A percentile compares a stretch with the other conserved stretches of the same genome.
These are phyloP conservation scores for Agaricus subrufescens DNA, from an alignment of 768 basidiomycete genomes.

Conservation along the genomic window DNA sequence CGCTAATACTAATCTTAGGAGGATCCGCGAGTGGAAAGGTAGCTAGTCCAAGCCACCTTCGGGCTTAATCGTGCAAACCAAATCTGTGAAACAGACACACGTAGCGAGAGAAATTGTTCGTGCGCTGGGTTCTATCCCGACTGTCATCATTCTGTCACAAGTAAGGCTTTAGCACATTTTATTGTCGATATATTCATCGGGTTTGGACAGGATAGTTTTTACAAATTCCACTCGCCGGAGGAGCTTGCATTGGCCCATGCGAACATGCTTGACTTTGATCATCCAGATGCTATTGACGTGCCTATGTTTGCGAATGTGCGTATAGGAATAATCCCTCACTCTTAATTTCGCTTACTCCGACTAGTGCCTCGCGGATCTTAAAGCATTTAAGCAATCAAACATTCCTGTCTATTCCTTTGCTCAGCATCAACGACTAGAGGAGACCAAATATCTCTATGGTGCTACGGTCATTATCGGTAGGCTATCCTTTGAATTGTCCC, in stretches of 20 bases:
- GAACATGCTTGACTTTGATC: constrained; percentile 82
- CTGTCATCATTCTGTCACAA: constrained; percentile 89
- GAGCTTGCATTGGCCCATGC: constrained; percentile 81
- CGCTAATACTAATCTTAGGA: constrained; percentile 34
- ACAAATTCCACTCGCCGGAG: constrained; percentile 74
- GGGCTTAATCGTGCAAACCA: not conserved
- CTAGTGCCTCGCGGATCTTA: constrained; percentile 84
- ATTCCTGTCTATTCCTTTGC: constrained; percentile 95
- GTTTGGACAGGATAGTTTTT: constrained; percentile 80
- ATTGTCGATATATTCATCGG: not conserved
- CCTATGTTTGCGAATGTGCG: constrained; percentile 74
- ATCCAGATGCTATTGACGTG: constrained; percentile 92
- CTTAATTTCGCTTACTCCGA: not conserved
- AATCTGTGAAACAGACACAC: constrained; percentile 53
- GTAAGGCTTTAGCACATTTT: constrained; percentile 27
- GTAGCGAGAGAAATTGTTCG: constrained; percentile 81
- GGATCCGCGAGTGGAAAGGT: constrained; percentile 90
- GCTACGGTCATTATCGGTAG: constrained; percentile 86
- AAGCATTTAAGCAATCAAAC: constrained; percentile 76
- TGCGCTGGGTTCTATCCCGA: constrained; percentile 77
- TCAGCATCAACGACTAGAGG: constrained; percentile 76
- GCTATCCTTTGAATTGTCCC: constrained; percentile 7
- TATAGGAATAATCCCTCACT: constrained; percentile 7
- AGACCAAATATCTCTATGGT: constrained; percentile 88
- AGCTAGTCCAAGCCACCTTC: constrained; percentile 11